Conservation (phyloP, 306 rosid species). For the Hylodesmum podocarpum region DNA sequence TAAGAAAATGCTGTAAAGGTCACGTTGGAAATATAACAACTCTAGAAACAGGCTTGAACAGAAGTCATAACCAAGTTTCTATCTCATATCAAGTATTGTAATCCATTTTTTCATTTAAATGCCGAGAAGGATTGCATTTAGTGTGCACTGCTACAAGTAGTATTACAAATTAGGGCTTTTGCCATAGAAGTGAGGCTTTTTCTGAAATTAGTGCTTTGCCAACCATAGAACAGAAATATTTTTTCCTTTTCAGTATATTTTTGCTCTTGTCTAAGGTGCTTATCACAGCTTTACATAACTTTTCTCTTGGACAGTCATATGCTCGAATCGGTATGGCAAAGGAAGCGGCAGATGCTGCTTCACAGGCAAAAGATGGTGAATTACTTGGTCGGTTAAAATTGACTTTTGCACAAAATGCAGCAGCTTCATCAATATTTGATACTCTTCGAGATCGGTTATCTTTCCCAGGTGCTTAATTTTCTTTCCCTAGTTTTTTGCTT, state of each 20-base stretch:
- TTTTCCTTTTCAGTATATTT: background rate
- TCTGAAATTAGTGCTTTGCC: conserved; percentile 25
- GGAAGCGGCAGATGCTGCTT: conserved; percentile 99
- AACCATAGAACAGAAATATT: background rate
- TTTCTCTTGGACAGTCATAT: conserved; percentile 61
- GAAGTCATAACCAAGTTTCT: background rate
- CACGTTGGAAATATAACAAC: background rate
- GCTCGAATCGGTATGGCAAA: conserved; percentile 96
- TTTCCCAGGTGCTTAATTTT: conserved; percentile 70
- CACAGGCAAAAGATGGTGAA: conserved; percentile 94
- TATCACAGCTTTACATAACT: conserved; percentile 8
- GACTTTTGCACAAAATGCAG: conserved; percentile 80
- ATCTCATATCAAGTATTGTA: background rate
- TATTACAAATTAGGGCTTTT: conserved; percentile 14
- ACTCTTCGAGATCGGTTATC: conserved; percentile 83
- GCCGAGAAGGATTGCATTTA: background rate
- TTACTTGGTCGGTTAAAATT: conserved; percentile 84
- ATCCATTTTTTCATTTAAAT: background rate
- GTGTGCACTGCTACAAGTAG: background rate
- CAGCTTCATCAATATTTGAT: conserved; percentile 80
- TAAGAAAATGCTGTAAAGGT: background rate
- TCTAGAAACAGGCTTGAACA: background rate
- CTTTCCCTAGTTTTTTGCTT: background rate
- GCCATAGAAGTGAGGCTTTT: background rate
- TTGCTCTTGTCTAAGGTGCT: background rate